Percentiles rank a stretch among this genome's conserved stretches.
Evolutionary conservation across 768 basidiomycete genomes (phyloP).

Genomic region (Macrolepiota dolichaula): DNA sequence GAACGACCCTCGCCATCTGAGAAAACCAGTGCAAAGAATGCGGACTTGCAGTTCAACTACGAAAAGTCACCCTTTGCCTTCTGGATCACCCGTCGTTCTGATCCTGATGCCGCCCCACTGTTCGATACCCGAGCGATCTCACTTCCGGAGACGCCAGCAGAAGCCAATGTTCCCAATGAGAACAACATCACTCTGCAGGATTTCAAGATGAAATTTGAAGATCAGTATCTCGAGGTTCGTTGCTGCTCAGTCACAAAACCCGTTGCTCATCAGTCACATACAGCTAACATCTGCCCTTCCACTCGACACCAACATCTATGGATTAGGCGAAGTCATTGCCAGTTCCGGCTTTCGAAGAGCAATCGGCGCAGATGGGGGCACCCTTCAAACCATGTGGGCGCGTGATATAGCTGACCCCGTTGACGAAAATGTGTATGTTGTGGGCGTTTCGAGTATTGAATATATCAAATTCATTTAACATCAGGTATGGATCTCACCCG

Average conservation of each 20-base stretch:
- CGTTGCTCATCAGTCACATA: neutral
- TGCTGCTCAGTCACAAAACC: slow-evolving; percentile 16
- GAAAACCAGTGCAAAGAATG: slow-evolving; percentile 30
- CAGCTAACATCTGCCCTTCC: slow-evolving; percentile 68
- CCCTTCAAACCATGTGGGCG: slow-evolving; percentile 68
- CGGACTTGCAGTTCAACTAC: slow-evolving; percentile 71
- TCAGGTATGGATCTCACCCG: slow-evolving; percentile 70
- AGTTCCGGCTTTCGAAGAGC: slow-evolving; percentile 68
- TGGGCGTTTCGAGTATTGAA: neutral
- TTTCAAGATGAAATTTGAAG: slow-evolving; percentile 74
- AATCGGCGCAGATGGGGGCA: slow-evolving; percentile 51
- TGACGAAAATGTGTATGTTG: slow-evolving; percentile 59
- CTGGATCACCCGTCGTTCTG: slow-evolving; percentile 71
- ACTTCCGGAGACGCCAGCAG: slow-evolving; percentile 56
- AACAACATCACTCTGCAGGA: slow-evolving; percentile 55
- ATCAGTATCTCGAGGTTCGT: slow-evolving; percentile 70
- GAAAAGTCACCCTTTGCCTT: slow-evolving; percentile 67
- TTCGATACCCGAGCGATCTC: slow-evolving; percentile 70
- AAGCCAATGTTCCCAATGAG: slow-evolving; percentile 49
- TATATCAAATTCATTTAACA: neutral
- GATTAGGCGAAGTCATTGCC: slow-evolving; percentile 70
- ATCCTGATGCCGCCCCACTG: slow-evolving; percentile 49
- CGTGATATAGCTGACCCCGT: slow-evolving; percentile 60
- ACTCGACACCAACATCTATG: slow-evolving; percentile 68
- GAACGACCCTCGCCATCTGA: slow-evolving; percentile 35